Percentiles rank a stretch among this genome's conserved stretches.
These are phyloP conservation scores for Boletus edulis DNA, from an alignment of 768 basidiomycete species.

Conservation along the genomic window DNA sequence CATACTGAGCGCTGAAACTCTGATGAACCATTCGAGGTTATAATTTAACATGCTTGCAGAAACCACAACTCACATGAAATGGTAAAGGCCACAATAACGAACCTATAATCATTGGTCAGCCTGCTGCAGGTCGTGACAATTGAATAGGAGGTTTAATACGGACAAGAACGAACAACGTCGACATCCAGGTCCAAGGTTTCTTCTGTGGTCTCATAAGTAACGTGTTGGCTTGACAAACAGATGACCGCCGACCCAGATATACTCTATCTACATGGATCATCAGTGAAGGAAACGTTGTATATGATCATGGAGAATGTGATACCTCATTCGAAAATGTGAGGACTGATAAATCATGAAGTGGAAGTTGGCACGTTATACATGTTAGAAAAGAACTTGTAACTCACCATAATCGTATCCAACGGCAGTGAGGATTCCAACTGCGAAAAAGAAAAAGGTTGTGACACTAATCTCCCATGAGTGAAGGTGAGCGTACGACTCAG, in stretches of 20 bases:
- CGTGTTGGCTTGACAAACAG: background rate
- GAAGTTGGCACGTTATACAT: background rate
- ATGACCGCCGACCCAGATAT: conserved; percentile 7
- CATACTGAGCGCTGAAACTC: background rate
- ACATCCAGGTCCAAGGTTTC: conserved; percentile 7
- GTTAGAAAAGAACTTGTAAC: background rate
- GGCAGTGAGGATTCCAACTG: background rate
- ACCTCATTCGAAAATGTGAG: conserved; percentile 11
- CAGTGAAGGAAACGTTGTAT: background rate
- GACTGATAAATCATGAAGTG: background rate
- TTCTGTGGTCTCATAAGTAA: background rate
- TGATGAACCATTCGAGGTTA: background rate
- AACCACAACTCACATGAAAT: background rate
- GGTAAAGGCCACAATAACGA: conserved; percentile 5
- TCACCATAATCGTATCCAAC: conserved; percentile 11
- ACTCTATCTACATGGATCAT: conserved; percentile 1
- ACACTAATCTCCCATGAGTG: background rate
- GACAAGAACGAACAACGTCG: conserved; percentile 8
- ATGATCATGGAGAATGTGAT: background rate
- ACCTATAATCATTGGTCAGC: background rate
- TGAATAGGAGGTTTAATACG: background rate
- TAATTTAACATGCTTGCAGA: background rate
- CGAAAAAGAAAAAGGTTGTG: background rate
- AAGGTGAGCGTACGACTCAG: background rate
- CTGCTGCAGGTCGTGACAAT: background rate